Conservation (phyloP, 768 basidiomycete genomes). For the Serendipita sp. region DNA sequence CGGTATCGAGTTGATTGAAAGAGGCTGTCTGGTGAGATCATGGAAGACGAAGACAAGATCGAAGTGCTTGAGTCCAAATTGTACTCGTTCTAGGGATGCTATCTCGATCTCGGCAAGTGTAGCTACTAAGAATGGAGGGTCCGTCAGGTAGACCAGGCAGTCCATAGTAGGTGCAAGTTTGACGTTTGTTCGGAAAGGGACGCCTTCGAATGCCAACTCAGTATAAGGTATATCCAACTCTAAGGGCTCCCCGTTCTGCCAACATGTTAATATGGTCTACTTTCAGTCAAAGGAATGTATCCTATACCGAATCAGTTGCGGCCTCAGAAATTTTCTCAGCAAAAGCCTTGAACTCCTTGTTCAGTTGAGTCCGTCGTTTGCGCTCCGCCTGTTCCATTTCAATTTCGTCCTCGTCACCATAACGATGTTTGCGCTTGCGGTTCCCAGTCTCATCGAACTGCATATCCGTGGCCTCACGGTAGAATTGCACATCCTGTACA, state of each 20-base stretch:
- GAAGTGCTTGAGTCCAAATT: conserved; percentile 91
- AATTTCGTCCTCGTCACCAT: conserved; percentile 97
- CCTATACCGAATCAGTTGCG: conserved; percentile 50
- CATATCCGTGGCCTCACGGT: conserved; percentile 91
- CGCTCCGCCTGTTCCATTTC: conserved; percentile 97
- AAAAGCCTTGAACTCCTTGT: conserved; percentile 88
- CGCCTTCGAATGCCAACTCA: conserved; percentile 92
- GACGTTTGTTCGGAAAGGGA: conserved; percentile 88
- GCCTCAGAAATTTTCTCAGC: conserved; percentile 85
- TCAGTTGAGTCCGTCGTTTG: conserved; percentile 70
- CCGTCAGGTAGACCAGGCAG: conserved; percentile 87
- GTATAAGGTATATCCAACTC: conserved; percentile 96
- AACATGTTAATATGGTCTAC: conserved; percentile 11
- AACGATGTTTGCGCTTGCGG: conserved; percentile 87
- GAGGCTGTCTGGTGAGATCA: conserved; percentile 79
- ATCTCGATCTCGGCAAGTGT: conserved; percentile 91
- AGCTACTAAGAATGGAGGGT: conserved; percentile 89
- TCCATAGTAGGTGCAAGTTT: conserved; percentile 93
- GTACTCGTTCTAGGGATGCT: conserved; percentile 90
- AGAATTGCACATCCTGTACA: conserved; percentile 89
- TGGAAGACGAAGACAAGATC: conserved; percentile 95
- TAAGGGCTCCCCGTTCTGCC: conserved; percentile 59
- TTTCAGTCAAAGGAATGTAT: neutral
- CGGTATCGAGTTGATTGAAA: conserved; percentile 95
- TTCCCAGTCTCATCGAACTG: conserved; percentile 99